These are phyloP conservation scores for Pelomyxa schiedti DNA, from an alignment of 78 protist genomes.

Conservation along the genomic window DNA sequence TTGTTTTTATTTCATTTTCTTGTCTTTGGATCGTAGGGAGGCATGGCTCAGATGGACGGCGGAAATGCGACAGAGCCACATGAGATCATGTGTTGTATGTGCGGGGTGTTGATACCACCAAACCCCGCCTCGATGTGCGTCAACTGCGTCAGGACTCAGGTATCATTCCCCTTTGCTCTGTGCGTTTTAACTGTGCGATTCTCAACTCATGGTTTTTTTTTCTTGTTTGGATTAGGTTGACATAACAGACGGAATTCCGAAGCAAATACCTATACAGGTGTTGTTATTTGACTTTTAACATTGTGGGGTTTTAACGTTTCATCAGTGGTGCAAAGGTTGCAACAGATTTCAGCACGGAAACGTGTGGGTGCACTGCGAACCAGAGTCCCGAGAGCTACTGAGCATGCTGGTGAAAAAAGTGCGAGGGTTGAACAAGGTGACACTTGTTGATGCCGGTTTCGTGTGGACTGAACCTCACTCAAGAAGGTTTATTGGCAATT, in stretches of 20 bases:
- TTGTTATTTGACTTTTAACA: not conserved
- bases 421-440: conserved; percentile 78
- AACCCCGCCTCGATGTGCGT: conserved; percentile 96
- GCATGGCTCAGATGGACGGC: too few relatives aligned
- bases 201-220: too few relatives aligned
- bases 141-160: conserved; percentile 75
- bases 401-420: conserved; percentile 69
- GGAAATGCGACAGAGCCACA: too few relatives aligned
- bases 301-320: not conserved
- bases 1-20: too few relatives aligned
- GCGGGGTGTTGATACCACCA: conserved; percentile 55
- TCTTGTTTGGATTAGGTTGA: too few relatives aligned
- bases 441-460: conserved; percentile 92
- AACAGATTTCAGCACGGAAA: conserved; percentile 75
- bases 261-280: conserved; percentile 37
- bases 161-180: too few relatives aligned
- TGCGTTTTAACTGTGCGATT: too few relatives aligned
- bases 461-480: conserved; percentile 99
- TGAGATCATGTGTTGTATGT: conserved; percentile 43
- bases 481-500: too few relatives aligned
- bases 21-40: too few relatives aligned
- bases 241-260: conserved; percentile 94
- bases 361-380: conserved; percentile 72
- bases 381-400: conserved; percentile 90
- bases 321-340: conserved; percentile 83